phyloP scores from a whole-genome alignment of 78 protist species.

The Emiliania huxleyi region DNA sequence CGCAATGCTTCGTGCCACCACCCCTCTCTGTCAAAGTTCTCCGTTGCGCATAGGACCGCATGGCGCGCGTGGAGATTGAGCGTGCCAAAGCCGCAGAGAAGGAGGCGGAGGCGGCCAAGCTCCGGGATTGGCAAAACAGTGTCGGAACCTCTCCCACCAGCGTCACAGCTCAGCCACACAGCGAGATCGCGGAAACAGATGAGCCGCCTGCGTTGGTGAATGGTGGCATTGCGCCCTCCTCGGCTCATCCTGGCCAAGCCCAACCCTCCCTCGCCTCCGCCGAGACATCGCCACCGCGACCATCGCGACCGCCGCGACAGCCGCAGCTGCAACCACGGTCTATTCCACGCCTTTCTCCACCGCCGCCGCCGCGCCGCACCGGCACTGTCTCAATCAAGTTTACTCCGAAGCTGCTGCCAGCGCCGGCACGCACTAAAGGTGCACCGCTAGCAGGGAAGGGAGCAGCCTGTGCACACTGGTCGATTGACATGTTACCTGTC shows the following conservation, averaged over 20 bases:
- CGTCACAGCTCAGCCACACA: neutral
- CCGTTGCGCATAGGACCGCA: neutral
- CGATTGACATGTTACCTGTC: no score
- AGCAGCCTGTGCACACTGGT: no score
- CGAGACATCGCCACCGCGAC: no score
- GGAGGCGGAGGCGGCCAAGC: neutral
- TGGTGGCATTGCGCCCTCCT: neutral
- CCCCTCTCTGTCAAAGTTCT: no score
- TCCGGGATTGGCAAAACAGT: neutral
- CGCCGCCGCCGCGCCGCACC: neutral
- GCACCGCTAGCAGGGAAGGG: no score
- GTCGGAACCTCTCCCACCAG: no score
- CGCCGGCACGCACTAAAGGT: conserved; percentile 21
- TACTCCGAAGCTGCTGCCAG: neutral
- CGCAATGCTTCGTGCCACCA: no score
- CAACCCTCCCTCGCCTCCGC: no score
- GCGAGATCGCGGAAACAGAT: neutral
- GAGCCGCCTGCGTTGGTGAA: neutral
- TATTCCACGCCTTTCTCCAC: no score
- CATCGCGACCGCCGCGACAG: no score
- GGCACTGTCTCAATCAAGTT: neutral
- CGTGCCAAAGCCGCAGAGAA: neutral
- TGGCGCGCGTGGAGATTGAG: neutral
- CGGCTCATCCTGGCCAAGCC: no score
- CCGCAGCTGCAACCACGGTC: no score